Evolutionary conservation across 2,329 filamentous ascomycete genomes (phyloP), one percentile per base, ranked within the genome.

Genomic region (Colletotrichum gloeosporioides): DNA sequence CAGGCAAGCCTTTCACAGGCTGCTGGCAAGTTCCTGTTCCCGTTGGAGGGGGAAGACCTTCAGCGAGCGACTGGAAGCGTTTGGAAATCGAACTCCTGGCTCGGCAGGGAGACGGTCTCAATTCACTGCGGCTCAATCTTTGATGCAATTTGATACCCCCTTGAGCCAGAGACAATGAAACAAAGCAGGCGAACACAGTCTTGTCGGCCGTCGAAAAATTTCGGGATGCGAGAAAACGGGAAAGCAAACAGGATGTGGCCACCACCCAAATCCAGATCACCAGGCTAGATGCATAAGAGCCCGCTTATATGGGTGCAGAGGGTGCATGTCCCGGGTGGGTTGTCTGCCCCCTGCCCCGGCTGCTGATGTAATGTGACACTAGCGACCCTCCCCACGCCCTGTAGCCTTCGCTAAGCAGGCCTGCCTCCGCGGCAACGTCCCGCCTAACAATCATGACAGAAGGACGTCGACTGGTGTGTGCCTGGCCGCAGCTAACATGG

Each of bases 251-350:
- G 71, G 71, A 77, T 75, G 59, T 75, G 72, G 39, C 75, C 71
- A 55, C 57, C 71, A 75, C 67, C 62, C 34, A 67, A 36, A 61
- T 22, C 71, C 32, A 74, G 44, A 75, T 75, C 71, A 76, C 70
- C 74, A 75, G 75, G 71, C 59, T 77, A 75, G 71, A 71, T 77
- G 75, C 75, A 77, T 77, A 77, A 75, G 59, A 77, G 66, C 71
- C 71, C 71, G 71, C 66, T 75, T 75, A 77, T 68, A 69, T 73
- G 70, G 32, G 57, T 73, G 70, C 44, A 73, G 61, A 69, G 70
- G 27, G 57, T 73, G 70, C 44, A 73, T 63, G 55, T 73, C 57
- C 73, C 73, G 63, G 39, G 73, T 67, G 73, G 69, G 55, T 72
- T 22, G 73, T n/a, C 69, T 39, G 39, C 66, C 63, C 73, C 73